phyloP scores from a whole-genome alignment of 2,329 filamentous ascomycete species.

The Bipolaris cookei region DNA sequence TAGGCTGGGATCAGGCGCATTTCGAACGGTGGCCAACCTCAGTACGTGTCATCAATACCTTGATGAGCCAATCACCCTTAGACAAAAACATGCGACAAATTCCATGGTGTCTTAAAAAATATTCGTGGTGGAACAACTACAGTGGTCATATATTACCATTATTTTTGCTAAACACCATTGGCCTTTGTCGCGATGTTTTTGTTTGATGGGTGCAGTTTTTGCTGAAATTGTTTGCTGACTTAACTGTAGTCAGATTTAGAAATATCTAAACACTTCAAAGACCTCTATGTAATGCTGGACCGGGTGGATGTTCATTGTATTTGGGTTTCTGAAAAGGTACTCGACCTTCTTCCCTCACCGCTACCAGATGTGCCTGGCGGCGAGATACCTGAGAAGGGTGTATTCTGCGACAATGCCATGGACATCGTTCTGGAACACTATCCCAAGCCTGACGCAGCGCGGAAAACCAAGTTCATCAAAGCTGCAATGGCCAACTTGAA shows the following conservation, averaged over 20 bases:
- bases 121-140: not conserved
- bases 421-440: constrained; percentile 64
- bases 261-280: constrained; percentile 58
- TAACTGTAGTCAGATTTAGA: constrained; percentile 61
- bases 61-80: not conserved
- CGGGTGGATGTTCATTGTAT: constrained; percentile 73
- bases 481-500: constrained; percentile 69
- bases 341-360: constrained; percentile 63
- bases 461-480: constrained; percentile 62
- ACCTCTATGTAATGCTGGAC: constrained; percentile 71
- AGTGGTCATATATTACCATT: not conserved
- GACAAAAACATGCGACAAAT: not conserved
- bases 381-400: constrained; percentile 69
- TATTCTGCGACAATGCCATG: constrained; percentile 78
- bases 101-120: not conserved
- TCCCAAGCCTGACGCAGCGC: constrained; percentile 62
- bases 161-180: not conserved
- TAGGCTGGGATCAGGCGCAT: constrained; percentile 73
- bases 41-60: constrained; percentile 50
- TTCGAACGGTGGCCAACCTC: constrained; percentile 70
- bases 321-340: constrained; percentile 70
- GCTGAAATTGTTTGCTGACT: constrained; percentile 2
- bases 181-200: no score
- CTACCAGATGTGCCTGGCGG: constrained; percentile 64
- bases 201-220: no score